Evolutionary conservation across 495 filamentous ascomycete genomes (phyloP), one percentile per base, ranked within the genome.

Genomic region (Lineolata rhizophorae): DNA sequence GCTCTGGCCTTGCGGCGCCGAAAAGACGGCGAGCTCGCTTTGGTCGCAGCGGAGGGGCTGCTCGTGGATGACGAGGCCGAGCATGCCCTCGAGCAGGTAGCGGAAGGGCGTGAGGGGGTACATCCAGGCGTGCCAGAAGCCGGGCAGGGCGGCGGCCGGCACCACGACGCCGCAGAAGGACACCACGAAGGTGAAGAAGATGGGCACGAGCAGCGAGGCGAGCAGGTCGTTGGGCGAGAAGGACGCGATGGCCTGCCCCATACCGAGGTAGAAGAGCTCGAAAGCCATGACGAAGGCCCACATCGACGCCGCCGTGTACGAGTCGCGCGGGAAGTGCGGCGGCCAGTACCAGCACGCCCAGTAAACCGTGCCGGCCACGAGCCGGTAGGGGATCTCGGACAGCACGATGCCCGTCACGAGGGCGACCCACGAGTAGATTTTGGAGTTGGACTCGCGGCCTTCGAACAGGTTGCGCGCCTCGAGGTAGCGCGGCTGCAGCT

Each of bases 211-310:
- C 1, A 84, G 45, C 5, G 66, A 71, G 11, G 75, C 74, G 21
- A 82, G 61, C 3, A 79, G 58, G 22, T 76, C 67, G 46, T 79
- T 80, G 0, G 77, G 75, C 8, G 67, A 56, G 38, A 81, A 61
- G 0, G 78, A 58, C 0, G 79, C 79, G 29, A 87, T 79, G 38
- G 70, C 68, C 49, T 82, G 75, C 1, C 74, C 74, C 37, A 84
- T 71, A 16, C 67, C 60, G 31, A 79, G 56, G 40, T 79, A 82
- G 51, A 64, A 83, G 19, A 77, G 39, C 46, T 83, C 72, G 47
- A 72, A 81, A 5, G 76, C 47, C 48, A 76, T 64, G 4, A 77
- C 48, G 30, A 63, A 48, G 48, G 75, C 55, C 58, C 62, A 72
- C 8, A 58, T 49, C 27, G 57, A 68, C 4, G 63, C 72, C 2